phyloP scores from a whole-genome alignment of 148 eudicot species.

The Rhododendron kiyosumense region DNA sequence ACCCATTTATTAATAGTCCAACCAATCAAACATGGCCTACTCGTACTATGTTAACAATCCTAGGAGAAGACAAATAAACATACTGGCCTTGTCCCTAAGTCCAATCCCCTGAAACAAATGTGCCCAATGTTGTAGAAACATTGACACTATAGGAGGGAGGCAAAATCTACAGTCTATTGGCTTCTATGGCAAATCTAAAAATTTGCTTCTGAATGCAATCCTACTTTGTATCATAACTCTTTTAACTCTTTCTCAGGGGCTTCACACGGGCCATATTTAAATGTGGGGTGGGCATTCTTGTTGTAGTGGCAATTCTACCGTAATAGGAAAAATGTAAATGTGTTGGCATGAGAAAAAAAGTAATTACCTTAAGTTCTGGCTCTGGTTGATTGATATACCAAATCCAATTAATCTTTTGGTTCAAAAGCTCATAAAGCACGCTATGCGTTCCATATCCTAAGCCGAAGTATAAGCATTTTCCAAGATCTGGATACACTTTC shows the following conservation, averaged over 20 bases:
- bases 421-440: slow-evolving; percentile 61
- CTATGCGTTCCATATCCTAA: slow-evolving; percentile 47
- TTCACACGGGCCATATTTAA: background rate
- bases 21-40: background rate
- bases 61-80: background rate
- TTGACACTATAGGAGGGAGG: background rate
- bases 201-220: background rate
- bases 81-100: background rate
- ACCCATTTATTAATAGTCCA: background rate
- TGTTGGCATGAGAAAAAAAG: background rate
- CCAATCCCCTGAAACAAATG: background rate
- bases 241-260: background rate
- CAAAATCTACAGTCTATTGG: background rate
- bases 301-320: background rate
- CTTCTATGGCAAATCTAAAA: background rate
- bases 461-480: slow-evolving; percentile 67
- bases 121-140: background rate
- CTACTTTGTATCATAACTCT: background rate
- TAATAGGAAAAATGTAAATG: background rate
- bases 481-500: slow-evolving; percentile 61
- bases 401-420: slow-evolving; percentile 77
- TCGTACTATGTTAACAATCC: background rate
- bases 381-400: slow-evolving; percentile 81
- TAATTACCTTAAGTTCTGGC: slow-evolving; percentile 58
- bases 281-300: background rate